A percentile compares a stretch with the other conserved stretches of the same genome.
Conservation (phyloP, 208 protist species). For the Novymonas esmeraldas region DNA sequence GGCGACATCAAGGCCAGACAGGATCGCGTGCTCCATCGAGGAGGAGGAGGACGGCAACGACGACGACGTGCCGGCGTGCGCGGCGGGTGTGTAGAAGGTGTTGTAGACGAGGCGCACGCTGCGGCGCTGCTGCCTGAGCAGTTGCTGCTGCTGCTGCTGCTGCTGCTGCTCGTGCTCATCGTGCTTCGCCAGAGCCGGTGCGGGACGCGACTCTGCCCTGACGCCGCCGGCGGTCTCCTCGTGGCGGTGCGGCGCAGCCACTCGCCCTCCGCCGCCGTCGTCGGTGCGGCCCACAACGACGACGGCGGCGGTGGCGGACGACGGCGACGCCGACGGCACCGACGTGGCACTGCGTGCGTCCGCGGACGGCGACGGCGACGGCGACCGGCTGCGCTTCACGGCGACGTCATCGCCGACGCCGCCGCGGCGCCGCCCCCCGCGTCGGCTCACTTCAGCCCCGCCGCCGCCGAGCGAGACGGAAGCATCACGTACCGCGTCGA, state of each 20-base stretch:
- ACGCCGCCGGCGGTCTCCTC: no score
- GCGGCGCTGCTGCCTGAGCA: conserved; percentile 13
- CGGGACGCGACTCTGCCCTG: no score
- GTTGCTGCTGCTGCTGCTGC: conserved; percentile 21
- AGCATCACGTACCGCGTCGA: not conserved
- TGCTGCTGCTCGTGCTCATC: conserved; percentile 17
- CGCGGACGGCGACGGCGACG: conserved; percentile 9
- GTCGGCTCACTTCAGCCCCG: no score
- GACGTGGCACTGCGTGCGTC: not conserved
- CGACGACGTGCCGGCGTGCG: no score
- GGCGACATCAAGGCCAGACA: conserved; percentile 1
- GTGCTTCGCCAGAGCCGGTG: no score
- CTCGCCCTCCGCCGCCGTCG: not conserved
- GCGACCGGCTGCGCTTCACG: conserved; percentile 25
- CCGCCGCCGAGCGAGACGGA: not conserved
- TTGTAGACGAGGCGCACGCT: conserved; percentile 30
- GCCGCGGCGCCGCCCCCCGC: conserved; percentile 11
- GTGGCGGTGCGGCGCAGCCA: no score
- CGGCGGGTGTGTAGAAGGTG: conserved; percentile 7
- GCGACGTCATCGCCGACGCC: not conserved
- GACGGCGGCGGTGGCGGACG: not conserved
- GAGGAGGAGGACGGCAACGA: no score
- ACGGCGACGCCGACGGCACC: not conserved
- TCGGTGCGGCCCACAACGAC: not conserved
- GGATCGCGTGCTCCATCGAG: no score